Percentiles rank a stretch among this genome's conserved stretches.
Conservation (phyloP, 306 rosid genomes). For the Quillaja saponaria region DNA sequence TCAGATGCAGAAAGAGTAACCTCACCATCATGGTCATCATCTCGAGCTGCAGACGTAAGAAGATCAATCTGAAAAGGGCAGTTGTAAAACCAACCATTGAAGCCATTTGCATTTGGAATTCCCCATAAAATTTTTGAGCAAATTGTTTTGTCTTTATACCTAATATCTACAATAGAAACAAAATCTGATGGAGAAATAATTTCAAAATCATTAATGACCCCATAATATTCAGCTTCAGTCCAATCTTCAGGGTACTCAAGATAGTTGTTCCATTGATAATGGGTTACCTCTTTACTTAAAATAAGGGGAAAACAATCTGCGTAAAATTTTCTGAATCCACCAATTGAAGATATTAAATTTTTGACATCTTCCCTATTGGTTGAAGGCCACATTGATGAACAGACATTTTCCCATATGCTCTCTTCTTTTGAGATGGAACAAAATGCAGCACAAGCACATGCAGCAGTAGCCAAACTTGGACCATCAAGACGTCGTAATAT, state of each 20-base stretch:
- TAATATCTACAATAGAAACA: slow-evolving; percentile 76
- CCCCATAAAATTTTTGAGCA: slow-evolving; percentile 89
- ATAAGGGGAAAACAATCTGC: slow-evolving; percentile 91
- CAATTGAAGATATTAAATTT: slow-evolving; percentile 60
- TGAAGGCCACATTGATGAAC: slow-evolving; percentile 89
- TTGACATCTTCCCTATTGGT: slow-evolving; percentile 82
- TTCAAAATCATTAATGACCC: slow-evolving; percentile 58
- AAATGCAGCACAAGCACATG: slow-evolving; percentile 79
- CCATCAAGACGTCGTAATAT: slow-evolving; percentile 87
- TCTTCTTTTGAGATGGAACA: slow-evolving; percentile 84
- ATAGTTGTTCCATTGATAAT: slow-evolving; percentile 48
- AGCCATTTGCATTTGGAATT: slow-evolving; percentile 71
- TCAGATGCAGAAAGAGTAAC: slow-evolving; percentile 73
- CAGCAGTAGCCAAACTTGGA: slow-evolving; percentile 71
- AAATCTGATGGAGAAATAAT: slow-evolving; percentile 71
- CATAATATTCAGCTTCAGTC: slow-evolving; percentile 85
- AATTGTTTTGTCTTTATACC: slow-evolving; percentile 66
- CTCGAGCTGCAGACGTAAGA: slow-evolving; percentile 60
- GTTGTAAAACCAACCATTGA: slow-evolving; percentile 76
- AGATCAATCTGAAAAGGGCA: slow-evolving; percentile 88
- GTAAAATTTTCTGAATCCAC: slow-evolving; percentile 86
- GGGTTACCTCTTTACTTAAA: slow-evolving; percentile 64
- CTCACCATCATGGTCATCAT: slow-evolving; percentile 53
- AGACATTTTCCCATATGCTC: slow-evolving; percentile 80
- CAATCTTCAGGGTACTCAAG: slow-evolving; percentile 77